Base-by-base conservation (phyloP, 2,329 filamentous ascomycete species). In the Sphaerulina populicola region DNA sequence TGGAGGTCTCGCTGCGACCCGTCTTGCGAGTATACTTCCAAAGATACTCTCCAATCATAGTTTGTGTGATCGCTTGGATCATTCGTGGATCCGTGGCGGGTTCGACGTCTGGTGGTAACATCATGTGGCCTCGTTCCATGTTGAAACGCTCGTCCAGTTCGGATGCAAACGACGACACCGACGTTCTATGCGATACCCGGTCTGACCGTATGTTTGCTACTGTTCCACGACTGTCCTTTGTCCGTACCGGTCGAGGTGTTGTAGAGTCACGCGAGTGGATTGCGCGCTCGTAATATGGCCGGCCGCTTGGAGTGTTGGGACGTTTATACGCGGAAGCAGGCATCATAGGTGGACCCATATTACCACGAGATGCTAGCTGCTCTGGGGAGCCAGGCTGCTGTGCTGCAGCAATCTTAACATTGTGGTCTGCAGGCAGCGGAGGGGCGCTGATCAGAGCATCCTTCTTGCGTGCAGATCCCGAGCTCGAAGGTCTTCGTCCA, bases 11-110 rank as follows among this genome's bases (percentile, higher is more conserved):
- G 49, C 83, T 86, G 21, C 91, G 84, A n/a, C 89, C 90, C 53
- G 90, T 78, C 73, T 93, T 95, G 63, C 93, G 85, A 0, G 93
- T 98, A 71, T 98, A 98, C 69, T 98, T 98, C 93, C 93, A 98
- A 37, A 98, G 76, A 68, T 91, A 97, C 68, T 98, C 93, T 50
- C 93, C 93, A 65, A 98, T 97, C 93, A 98, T 98, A 14, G 93
- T 97, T 70, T 98, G 91, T 2, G 93, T 98, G 59, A 98, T 96
- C 44, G 93, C 93, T 72, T 96, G 89, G 60, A 98, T 97, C 89
- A 98, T 96, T 62, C 91, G 86, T 56, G 91, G 91, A 71, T 98
- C 93, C 4, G 89, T 94, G 15, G 66, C 64, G 21, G 82, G 75
- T 8, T 81, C 80, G 54, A 93, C 78, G 11, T 83, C 83, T 42